Percentiles rank a stretch among this genome's conserved stretches.
Conservation (phyloP, 352 stramenopile species). For the Phytophthora melonis region DNA sequence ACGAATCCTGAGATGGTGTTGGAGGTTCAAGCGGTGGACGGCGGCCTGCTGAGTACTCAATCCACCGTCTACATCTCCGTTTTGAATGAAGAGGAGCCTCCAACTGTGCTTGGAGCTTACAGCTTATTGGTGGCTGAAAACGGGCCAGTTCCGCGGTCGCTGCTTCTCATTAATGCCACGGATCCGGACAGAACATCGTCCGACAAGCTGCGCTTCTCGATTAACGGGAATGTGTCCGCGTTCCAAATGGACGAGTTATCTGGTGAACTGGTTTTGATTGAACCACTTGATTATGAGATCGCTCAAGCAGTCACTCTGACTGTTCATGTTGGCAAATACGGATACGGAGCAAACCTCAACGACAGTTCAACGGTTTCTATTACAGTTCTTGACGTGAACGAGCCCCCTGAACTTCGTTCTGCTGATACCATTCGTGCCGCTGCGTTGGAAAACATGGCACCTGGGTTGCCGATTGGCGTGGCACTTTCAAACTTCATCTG, state of each 20-base stretch:
- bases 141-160: constrained; percentile 40
- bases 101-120: constrained; percentile 5
- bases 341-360: constrained; percentile 4
- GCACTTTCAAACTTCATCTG: constrained; percentile 44
- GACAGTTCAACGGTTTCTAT: constrained; percentile 23
- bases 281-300: constrained; percentile 33
- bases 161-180: constrained; percentile 53
- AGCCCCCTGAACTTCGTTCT: constrained; percentile 20
- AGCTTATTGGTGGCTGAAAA: constrained; percentile 43
- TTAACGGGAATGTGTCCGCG: constrained; percentile 8
- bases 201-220: constrained; percentile 41
- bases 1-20: constrained; percentile 16
- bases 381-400: constrained; percentile 28
- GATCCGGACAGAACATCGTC: constrained; percentile 55
- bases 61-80: constrained; percentile 23
- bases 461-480: constrained; percentile 33
- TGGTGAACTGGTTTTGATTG: constrained; percentile 23
- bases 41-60: constrained; percentile 26
- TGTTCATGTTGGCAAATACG: constrained; percentile 26
- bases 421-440: neutral
- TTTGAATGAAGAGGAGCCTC: constrained; percentile 35
- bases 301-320: constrained; percentile 8
- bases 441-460: constrained; percentile 24
- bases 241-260: constrained; percentile 25
- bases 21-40: constrained; percentile 28